Percentiles rank a stretch among this genome's conserved stretches.
phyloP scores from a whole-genome alignment of 306 rosid genomes.

The Bauhinia variegata region DNA sequence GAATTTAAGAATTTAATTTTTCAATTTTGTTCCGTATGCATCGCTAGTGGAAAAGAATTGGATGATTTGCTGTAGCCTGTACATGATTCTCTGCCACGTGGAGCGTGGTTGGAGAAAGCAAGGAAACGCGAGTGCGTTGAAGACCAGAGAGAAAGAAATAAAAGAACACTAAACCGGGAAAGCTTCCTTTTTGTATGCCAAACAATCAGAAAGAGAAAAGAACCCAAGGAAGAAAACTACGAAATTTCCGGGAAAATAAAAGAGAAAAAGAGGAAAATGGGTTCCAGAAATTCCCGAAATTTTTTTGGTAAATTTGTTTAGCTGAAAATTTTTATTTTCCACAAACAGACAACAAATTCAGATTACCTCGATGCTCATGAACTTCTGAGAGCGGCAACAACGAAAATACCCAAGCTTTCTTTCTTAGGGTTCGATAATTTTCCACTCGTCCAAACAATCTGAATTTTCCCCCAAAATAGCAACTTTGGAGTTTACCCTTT shows the following conservation, averaged over 20 bases:
- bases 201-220: neutral
- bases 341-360: conserved; percentile 35
- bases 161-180: conserved; percentile 19
- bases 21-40: no score
- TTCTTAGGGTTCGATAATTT: conserved; percentile 57
- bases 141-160: conserved; percentile 27
- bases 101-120: conserved; percentile 3
- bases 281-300: conserved; percentile 30
- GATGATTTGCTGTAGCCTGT: no score
- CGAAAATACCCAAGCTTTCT: neutral
- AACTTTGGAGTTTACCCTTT: conserved; percentile 24
- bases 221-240: conserved; percentile 34
- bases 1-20: no score
- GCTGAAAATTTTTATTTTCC: conserved; percentile 24
- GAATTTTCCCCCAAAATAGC: conserved; percentile 14
- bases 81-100: conserved; percentile 30
- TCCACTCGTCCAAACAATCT: conserved; percentile 30
- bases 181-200: conserved; percentile 14
- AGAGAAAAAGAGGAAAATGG: conserved; percentile 9
- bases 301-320: conserved; percentile 17
- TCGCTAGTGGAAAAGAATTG: no score
- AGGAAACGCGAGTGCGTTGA: conserved; percentile 24
- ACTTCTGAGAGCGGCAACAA: conserved; percentile 14
- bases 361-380: conserved; percentile 36
- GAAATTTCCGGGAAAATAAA: conserved; percentile 47